Conservation (phyloP, 495 filamentous ascomycete species). For the Neurospora tetraspora region DNA sequence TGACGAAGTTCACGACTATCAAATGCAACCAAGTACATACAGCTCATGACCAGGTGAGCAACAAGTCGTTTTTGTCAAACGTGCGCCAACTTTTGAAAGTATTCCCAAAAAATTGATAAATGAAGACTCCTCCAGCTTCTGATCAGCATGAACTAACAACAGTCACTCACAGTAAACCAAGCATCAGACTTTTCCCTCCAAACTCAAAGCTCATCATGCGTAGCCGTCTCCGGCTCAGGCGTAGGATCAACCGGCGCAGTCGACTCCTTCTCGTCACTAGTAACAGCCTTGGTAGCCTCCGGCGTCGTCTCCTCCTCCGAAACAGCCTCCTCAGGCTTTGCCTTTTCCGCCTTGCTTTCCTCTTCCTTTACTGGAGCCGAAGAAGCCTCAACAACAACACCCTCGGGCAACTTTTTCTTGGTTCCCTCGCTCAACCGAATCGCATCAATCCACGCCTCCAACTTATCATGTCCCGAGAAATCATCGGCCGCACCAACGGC, state of each 20-base stretch:
- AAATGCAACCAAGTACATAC: not conserved
- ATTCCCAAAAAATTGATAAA: not conserved
- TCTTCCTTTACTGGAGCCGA: constrained; percentile 34
- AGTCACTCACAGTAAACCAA: not conserved
- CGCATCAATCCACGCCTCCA: constrained; percentile 82
- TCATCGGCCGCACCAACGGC: constrained; percentile 25
- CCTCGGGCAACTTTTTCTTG: constrained; percentile 73
- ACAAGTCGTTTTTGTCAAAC: not conserved
- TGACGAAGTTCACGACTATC: not conserved
- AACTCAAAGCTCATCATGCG: constrained; percentile 37
- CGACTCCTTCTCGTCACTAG: constrained; percentile 15
- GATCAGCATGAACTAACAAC: not conserved
- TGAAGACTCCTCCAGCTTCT: not conserved
- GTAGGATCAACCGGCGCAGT: constrained; percentile 21
- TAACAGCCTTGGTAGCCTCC: constrained; percentile 22
- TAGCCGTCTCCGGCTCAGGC: constrained; percentile 20
- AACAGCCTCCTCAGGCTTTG: constrained; percentile 25
- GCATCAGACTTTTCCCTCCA: too few relatives aligned
- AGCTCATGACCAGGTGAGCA: not conserved
- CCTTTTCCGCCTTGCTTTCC: constrained; percentile 21
- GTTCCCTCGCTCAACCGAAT: constrained; percentile 76
- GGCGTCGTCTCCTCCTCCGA: constrained; percentile 19
- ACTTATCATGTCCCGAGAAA: constrained; percentile 41
- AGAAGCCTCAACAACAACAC: constrained; percentile 46
- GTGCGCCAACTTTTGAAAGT: not conserved